Percentiles rank a stretch among this genome's conserved stretches.
These are phyloP conservation scores for Takashimella koratensis DNA, from an alignment of 1,284 basidiomycete genomes.

Conservation along the genomic window DNA sequence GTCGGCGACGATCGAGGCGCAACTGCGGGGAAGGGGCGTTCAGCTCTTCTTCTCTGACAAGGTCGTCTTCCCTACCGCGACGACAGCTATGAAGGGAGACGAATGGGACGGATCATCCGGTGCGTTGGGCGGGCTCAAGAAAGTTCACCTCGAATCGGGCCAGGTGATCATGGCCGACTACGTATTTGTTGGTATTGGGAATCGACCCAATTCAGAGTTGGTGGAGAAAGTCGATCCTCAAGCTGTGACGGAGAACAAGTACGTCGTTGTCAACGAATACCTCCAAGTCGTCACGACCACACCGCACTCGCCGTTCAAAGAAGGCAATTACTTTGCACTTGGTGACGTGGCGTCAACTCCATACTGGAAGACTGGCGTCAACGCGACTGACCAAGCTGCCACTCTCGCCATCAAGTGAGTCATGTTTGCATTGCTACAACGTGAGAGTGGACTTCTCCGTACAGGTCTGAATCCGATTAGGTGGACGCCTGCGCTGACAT, in stretches of 20 bases:
- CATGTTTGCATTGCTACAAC: no score
- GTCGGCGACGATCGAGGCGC: slow-evolving; percentile 27
- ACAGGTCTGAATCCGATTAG: no score
- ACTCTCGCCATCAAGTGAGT: slow-evolving; percentile 19
- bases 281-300: slow-evolving; percentile 16
- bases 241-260: slow-evolving; percentile 33
- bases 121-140: slow-evolving; percentile 27
- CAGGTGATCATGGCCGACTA: slow-evolving; percentile 47
- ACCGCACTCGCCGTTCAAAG: slow-evolving; percentile 19
- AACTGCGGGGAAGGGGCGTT: slow-evolving; percentile 42
- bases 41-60: slow-evolving; percentile 44
- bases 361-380: slow-evolving; percentile 38
- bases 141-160: slow-evolving; percentile 39
- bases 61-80: slow-evolving; percentile 29
- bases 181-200: slow-evolving; percentile 50
- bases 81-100: slow-evolving; percentile 4
- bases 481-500: no score
- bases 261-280: slow-evolving; percentile 44
- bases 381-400: slow-evolving; percentile 21
- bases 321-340: slow-evolving; percentile 43
- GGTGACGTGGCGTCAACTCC: slow-evolving; percentile 41
- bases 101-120: slow-evolving; percentile 37
- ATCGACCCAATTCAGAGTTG: slow-evolving; percentile 45
- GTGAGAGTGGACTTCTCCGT: no score
- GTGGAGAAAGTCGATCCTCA: slow-evolving; percentile 34